A percentile compares a stretch with the other conserved stretches of the same genome.
These are phyloP conservation scores for Thelonectria rubi DNA, from an alignment of 2,329 filamentous ascomycete genomes.

Conservation along the genomic window DNA sequence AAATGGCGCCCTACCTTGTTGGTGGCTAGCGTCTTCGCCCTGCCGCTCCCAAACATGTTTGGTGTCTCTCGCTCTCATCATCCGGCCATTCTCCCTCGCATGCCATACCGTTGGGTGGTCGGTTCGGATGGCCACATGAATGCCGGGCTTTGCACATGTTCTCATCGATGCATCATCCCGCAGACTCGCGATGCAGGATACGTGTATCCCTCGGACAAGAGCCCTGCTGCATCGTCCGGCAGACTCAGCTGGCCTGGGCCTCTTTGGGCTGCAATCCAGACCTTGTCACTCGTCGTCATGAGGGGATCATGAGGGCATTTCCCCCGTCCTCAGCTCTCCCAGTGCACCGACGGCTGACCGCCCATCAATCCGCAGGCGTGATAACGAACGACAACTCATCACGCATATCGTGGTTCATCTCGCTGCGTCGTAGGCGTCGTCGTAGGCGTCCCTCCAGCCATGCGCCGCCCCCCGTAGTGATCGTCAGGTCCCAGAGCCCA, in stretches of 20 bases:
- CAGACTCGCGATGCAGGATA: constrained; percentile 1
- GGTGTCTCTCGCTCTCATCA: background rate
- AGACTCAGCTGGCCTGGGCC: background rate
- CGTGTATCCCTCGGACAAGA: background rate
- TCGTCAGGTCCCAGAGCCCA: background rate
- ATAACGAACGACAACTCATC: constrained; percentile 13
- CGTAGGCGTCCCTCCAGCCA: background rate
- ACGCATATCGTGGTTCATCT: constrained; percentile 4
- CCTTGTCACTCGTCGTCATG: background rate
- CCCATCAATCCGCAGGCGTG: background rate
- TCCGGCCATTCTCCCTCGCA: background rate
- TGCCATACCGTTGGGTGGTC: constrained; percentile 1
- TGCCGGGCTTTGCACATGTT: background rate
- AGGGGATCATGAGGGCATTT: constrained; percentile 6
- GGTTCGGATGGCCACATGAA: background rate
- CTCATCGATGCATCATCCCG: background rate
- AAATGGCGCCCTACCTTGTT: background rate
- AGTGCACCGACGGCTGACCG: constrained; percentile 13
- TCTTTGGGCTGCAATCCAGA: background rate
- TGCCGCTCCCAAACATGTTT: background rate
- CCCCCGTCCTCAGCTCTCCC: constrained; percentile 4
- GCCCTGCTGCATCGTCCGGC: background rate
- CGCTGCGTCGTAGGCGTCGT: background rate
- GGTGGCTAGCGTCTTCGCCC: background rate
- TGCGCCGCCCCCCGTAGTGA: background rate